Percentiles rank a stretch among this genome's conserved stretches.
Conservation (phyloP, 2,329 filamentous ascomycete genomes). For the Diaporthe australafricana region DNA sequence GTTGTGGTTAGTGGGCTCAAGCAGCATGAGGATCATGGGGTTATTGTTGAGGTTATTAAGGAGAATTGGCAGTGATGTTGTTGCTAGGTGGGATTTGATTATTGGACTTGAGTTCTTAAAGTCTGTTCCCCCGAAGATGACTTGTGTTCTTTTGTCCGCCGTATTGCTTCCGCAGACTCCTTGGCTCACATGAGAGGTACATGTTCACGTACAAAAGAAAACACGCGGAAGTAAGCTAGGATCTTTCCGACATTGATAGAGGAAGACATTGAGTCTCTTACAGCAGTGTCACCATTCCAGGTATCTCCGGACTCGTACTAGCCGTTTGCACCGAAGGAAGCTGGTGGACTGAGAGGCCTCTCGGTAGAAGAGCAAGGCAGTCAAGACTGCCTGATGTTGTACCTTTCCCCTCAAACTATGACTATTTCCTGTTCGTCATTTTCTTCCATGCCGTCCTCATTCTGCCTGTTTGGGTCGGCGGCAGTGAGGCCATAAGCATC, state of each 20-base stretch:
- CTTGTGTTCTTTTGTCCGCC: too few relatives aligned
- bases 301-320: too few relatives aligned
- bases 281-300: too few relatives aligned
- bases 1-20: conserved; percentile 82
- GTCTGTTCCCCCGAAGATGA: not conserved
- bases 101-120: not conserved
- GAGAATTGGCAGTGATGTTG: conserved; percentile 54
- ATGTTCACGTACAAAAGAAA: too few relatives aligned
- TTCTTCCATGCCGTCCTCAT: not conserved
- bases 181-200: too few relatives aligned
- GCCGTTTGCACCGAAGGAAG: too few relatives aligned
- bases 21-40: conserved; percentile 81
- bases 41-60: conserved; percentile 77
- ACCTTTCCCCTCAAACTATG: not conserved
- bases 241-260: not conserved
- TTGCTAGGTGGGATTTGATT: not conserved
- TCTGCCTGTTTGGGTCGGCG: not conserved
- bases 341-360: not conserved
- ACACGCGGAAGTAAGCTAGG: too few relatives aligned
- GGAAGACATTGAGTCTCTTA: too few relatives aligned
- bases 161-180: too few relatives aligned
- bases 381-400: too few relatives aligned
- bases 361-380: not conserved
- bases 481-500: not conserved
- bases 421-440: not conserved